phyloP scores from a whole-genome alignment of 257 asterid genomes.

The Cordia subcordata region DNA sequence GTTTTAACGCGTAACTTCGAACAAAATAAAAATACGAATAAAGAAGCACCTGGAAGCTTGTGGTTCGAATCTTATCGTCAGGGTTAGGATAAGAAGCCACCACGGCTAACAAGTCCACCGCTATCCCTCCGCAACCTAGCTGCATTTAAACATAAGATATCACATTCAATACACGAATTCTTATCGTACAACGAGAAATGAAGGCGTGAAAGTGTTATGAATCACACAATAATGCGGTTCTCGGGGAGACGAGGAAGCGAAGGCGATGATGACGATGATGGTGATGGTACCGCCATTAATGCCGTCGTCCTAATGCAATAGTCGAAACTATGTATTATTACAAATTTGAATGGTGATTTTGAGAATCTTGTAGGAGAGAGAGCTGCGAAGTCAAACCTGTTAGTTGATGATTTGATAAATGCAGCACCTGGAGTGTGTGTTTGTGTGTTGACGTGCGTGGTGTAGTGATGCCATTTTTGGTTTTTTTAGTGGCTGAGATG shows the following conservation, averaged over 20 bases:
- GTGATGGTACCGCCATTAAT: constrained; percentile 45
- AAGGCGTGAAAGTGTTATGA: no score
- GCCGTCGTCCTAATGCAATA: background rate
- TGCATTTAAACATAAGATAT: constrained; percentile 24
- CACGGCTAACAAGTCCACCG: constrained; percentile 71
- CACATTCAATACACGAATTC: no score
- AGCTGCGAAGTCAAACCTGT: no score
- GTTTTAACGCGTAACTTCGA: no score
- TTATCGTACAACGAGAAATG: no score
- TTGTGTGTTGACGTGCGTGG: no score
- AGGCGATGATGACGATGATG: constrained; percentile 5
- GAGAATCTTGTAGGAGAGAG: background rate
- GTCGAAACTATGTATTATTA: no score
- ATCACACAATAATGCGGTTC: constrained; percentile 46
- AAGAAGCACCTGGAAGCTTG: constrained; percentile 55
- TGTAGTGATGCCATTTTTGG: background rate
- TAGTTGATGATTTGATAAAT: background rate
- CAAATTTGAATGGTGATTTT: background rate
- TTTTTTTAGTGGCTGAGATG: no score
- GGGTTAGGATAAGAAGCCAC: constrained; percentile 92
- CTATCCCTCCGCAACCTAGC: constrained; percentile 70
- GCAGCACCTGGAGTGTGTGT: background rate
- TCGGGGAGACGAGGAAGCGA: constrained; percentile 55
- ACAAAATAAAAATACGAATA: background rate
- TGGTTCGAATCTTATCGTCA: constrained; percentile 85